Evolutionary conservation across 2,329 filamentous ascomycete species (phyloP), one percentile per base, ranked within the genome.

Genomic region (Venturiaceae sp.): DNA sequence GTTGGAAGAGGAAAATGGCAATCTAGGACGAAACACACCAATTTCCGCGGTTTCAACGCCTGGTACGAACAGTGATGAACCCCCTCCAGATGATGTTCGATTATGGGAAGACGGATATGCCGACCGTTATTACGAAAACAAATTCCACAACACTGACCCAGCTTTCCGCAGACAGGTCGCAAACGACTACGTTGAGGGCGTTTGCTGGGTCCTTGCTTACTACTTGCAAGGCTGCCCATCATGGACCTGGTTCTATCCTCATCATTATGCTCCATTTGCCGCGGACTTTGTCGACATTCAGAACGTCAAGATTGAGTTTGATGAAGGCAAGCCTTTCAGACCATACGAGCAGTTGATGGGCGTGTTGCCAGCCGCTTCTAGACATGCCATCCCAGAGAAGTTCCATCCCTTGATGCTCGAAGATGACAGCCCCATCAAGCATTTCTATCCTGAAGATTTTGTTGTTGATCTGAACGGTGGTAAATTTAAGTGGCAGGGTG

Each of bases 171-270:
- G 92, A 71, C 83, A 90, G 67, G 95, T 99, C 59, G 94, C 88
- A 36, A 83, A 84, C 57, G 84, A 89, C n/a, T 99, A 99, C 70
- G 91, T 92, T 13, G 91, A 97, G 76, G 94, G 94, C 36, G 81
- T 99, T 9, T 88, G 88, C 23, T 99, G 95, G 94, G 94, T 99
- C 39, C 77, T 99, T 55, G 79, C 92, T 36, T 99, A 99, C 74
- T 99, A 99, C 71, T 96, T 96, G 72, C 94, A 99, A 72, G 94
- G 94, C 28, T 99, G 94, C 66, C 91, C 94, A 23, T 96, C 91
- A 0, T 99, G 95, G 94, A 95, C 92, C 56, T 99, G 94, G 94
- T 99, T 94, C 71, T 99, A 96, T 68, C 94, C 94, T 0, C 95
- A 97, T 68, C 94, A 99, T 70, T 99, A 99, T 69, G 95, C 94